A percentile compares a stretch with the other conserved stretches of the same genome.
Evolutionary conservation across 805 yeast genomes (phyloP).

Genomic region (Candida hispaniensis): DNA sequence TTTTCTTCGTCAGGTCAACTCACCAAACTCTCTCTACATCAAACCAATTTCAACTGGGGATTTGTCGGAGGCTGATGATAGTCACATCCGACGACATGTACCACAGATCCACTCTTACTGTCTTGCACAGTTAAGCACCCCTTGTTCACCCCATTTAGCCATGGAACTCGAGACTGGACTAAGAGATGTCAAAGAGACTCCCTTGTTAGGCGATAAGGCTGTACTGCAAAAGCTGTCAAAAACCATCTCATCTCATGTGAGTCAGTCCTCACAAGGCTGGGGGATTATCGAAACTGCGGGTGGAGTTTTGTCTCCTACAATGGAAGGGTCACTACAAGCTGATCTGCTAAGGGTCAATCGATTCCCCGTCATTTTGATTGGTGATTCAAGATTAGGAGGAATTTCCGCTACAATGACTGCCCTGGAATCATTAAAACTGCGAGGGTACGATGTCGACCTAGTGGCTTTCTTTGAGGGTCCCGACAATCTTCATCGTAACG

Average conservation of each 20-base stretch:
- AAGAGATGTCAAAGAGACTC: constrained; percentile 3
- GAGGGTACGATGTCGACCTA: constrained; percentile 21
- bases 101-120: constrained; percentile 16
- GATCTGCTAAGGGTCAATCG: constrained; percentile 21
- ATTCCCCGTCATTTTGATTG: constrained; percentile 21
- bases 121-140: constrained; percentile 17
- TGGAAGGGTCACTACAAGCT: constrained; percentile 20
- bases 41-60: constrained; percentile 24
- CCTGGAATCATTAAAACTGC: constrained; percentile 19
- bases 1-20: constrained; percentile 14
- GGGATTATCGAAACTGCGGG: constrained; percentile 23
- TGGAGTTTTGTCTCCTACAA: constrained; percentile 22
- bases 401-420: constrained; percentile 21
- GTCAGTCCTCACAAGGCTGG: constrained; percentile 14
- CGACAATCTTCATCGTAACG: constrained; percentile 16
- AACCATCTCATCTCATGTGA: constrained; percentile 5
- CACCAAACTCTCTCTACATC: constrained; percentile 17
- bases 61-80: constrained; percentile 19
- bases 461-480: constrained; percentile 18
- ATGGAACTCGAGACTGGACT: constrained; percentile 6
- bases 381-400: constrained; percentile 21
- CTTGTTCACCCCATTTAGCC: constrained; percentile 23
- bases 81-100: constrained; percentile 17
- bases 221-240: constrained; percentile 8
- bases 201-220: constrained; percentile 4